Conservation (phyloP, 139 green algal species). For the Picochlorum sp. region DNA sequence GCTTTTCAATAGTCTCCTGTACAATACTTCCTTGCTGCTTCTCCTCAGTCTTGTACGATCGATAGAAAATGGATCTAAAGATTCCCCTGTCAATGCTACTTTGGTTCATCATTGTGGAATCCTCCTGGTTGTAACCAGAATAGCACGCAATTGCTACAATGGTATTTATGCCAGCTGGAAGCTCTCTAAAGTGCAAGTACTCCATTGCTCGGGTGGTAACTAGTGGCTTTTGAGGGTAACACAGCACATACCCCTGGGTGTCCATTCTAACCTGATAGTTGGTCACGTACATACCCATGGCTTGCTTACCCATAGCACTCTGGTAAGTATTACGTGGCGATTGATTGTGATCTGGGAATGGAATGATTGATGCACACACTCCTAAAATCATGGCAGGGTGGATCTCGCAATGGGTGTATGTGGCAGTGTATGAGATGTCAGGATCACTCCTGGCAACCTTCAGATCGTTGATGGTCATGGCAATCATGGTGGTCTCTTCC, state of each 20-base stretch:
- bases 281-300: conserved; percentile 91
- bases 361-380: conserved; percentile 96
- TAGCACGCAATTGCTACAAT: conserved; percentile 97
- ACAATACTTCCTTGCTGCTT: conserved; percentile 67
- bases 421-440: conserved; percentile 43
- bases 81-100: conserved; percentile 93
- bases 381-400: conserved; percentile 97
- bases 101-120: conserved; percentile 96
- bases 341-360: conserved; percentile 99
- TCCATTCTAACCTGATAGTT: conserved; percentile 77
- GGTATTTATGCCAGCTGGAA: conserved; percentile 78
- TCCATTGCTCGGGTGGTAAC: conserved; percentile 80
- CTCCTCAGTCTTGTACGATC: conserved; percentile 84
- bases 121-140: conserved; percentile 98
- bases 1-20: conserved; percentile 84
- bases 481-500: conserved; percentile 98
- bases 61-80: conserved; percentile 94
- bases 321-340: conserved; percentile 93
- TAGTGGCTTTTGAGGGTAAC: conserved; percentile 97
- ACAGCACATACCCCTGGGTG: conserved; percentile 84
- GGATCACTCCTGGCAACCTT: conserved; percentile 30
- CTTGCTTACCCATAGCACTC: conserved; percentile 91
- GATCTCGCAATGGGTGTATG: conserved; percentile 98
- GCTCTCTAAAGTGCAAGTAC: conserved; percentile 81
- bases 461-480: conserved; percentile 84